Evolutionary conservation across 129 eudicot genomes (phyloP).

Genomic region (Artemisia argyi): DNA sequence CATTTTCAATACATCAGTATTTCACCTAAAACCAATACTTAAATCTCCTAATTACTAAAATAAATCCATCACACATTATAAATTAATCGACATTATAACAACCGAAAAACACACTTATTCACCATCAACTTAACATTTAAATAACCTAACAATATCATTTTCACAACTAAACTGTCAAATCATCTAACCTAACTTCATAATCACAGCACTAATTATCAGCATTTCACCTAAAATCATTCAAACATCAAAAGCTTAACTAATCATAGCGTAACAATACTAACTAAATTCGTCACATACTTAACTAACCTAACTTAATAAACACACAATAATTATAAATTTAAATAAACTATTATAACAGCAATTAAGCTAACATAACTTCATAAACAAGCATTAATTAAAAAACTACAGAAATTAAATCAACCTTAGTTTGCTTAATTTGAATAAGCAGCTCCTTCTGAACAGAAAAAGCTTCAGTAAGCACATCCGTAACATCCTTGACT

Average conservation of each 20-base stretch:
- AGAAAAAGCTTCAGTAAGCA: slow-evolving; percentile 57
- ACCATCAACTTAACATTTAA: background rate
- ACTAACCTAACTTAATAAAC: too few relatives aligned
- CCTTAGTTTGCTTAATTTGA: slow-evolving; percentile 78
- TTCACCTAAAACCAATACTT: too few relatives aligned
- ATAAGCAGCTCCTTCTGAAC: slow-evolving; percentile 80
- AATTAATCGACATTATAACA: background rate
- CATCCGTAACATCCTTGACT: slow-evolving; percentile 61
- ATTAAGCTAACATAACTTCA: too few relatives aligned
- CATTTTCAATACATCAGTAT: background rate
- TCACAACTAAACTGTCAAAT: background rate
- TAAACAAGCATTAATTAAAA: background rate
- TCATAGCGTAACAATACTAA: background rate
- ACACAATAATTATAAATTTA: too few relatives aligned
- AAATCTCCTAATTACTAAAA: too few relatives aligned
- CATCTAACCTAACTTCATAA: too few relatives aligned
- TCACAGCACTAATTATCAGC: background rate
- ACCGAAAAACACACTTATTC: background rate
- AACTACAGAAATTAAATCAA: background rate
- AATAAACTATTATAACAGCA: too few relatives aligned
- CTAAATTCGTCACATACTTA: too few relatives aligned
- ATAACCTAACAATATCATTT: background rate
- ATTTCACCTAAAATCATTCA: too few relatives aligned
- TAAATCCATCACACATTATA: too few relatives aligned
- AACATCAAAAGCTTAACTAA: background rate